These are phyloP conservation scores for Pholiota adiposa DNA, from an alignment of 1,284 basidiomycete species.

Conservation along the genomic window DNA sequence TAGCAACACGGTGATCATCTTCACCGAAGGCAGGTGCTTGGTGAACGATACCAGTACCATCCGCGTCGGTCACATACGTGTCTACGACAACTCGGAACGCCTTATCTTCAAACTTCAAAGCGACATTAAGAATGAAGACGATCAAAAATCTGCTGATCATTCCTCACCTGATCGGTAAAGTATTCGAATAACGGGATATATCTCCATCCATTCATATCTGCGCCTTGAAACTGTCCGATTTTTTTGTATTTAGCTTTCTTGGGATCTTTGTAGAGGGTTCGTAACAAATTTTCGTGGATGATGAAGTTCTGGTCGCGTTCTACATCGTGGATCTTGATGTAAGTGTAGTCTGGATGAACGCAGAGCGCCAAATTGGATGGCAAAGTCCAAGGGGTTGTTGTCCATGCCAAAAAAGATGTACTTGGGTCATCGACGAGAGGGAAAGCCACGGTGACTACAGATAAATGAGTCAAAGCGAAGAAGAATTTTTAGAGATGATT, in stretches of 20 bases:
- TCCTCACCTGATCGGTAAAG: conserved; percentile 86
- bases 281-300: conserved; percentile 87
- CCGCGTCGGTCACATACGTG: conserved; percentile 91
- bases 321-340: conserved; percentile 96
- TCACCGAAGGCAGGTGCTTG: conserved; percentile 99
- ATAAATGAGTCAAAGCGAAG: background rate
- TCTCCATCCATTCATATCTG: conserved; percentile 95
- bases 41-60: conserved; percentile 98
- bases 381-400: conserved; percentile 98
- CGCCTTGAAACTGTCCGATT: conserved; percentile 83
- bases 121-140: background rate
- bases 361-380: conserved; percentile 96
- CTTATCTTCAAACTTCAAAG: conserved; percentile 80
- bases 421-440: conserved; percentile 91
- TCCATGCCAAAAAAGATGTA: conserved; percentile 96
- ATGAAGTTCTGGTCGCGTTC: conserved; percentile 92
- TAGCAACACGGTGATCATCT: conserved; percentile 95
- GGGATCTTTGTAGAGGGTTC: conserved; percentile 95
- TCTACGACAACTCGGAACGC: conserved; percentile 93
- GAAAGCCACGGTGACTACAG: conserved; percentile 87
- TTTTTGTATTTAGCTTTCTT: conserved; percentile 98
- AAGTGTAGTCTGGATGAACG: conserved; percentile 95
- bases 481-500: background rate
- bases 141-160: background rate
- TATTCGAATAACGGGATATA: conserved; percentile 97